Evolutionary conservation across 768 basidiomycete genomes (phyloP).

Genomic region (Cyathus striatus): DNA sequence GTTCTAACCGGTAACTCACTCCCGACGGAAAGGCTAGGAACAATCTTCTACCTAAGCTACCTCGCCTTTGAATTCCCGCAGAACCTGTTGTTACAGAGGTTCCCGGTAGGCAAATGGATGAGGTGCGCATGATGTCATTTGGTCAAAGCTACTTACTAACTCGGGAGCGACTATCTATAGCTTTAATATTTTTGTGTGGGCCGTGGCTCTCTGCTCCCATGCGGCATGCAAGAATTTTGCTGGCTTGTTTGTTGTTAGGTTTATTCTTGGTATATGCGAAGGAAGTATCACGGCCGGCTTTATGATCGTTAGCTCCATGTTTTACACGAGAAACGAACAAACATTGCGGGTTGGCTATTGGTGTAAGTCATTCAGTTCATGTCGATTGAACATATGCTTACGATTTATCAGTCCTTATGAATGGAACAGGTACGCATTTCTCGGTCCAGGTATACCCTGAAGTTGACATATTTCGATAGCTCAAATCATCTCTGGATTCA

Average conservation of each 20-base stretch:
- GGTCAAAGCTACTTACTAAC: background rate
- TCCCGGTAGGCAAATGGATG: conserved; percentile 80
- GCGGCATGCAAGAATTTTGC: conserved; percentile 71
- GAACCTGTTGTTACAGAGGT: conserved; percentile 64
- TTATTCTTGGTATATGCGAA: conserved; percentile 72
- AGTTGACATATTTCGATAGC: conserved; percentile 31
- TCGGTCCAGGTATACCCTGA: background rate
- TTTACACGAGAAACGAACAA: conserved; percentile 70
- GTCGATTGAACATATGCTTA: background rate
- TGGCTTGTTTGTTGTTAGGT: conserved; percentile 54
- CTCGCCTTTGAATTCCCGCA: conserved; percentile 72
- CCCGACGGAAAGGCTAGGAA: conserved; percentile 54
- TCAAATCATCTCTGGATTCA: conserved; percentile 66
- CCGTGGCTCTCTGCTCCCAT: conserved; percentile 51
- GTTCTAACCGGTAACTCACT: too few relatives aligned
- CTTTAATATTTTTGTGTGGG: conserved; percentile 66
- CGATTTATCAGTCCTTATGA: conserved; percentile 56
- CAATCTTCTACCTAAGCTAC: conserved; percentile 70
- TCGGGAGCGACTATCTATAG: too few relatives aligned
- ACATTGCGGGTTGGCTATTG: conserved; percentile 69
- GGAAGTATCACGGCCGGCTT: conserved; percentile 71
- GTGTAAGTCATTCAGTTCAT: conserved; percentile 43
- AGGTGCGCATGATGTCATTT: conserved; percentile 33
- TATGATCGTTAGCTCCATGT: conserved; percentile 74
- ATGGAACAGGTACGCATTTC: conserved; percentile 50